Percentiles rank a stretch among this genome's conserved stretches.
Conservation (phyloP, 1,284 basidiomycete genomes). For the Ceratobasidium sp. region DNA sequence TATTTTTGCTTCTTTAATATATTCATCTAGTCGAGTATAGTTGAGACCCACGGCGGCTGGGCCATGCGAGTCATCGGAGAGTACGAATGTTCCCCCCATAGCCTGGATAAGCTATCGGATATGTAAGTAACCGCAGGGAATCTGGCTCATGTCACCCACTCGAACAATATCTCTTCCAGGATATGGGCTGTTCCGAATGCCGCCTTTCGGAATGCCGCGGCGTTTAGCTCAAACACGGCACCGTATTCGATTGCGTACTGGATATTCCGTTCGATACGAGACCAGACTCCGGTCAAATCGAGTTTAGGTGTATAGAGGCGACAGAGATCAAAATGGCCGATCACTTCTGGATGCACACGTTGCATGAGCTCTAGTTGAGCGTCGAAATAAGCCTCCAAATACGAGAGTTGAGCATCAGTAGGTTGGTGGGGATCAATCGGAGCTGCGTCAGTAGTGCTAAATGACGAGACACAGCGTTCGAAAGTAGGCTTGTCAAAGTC, state of each 20-base stretch:
- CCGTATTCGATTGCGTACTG: constrained; percentile 79
- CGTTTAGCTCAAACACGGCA: constrained; percentile 92
- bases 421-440: constrained; percentile 43
- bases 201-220: constrained; percentile 90
- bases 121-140: neutral
- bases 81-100: constrained; percentile 74
- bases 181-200: constrained; percentile 88
- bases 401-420: constrained; percentile 51
- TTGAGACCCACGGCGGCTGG: constrained; percentile 88
- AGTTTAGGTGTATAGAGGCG: constrained; percentile 76
- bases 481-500: constrained; percentile 87
- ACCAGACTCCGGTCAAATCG: constrained; percentile 62
- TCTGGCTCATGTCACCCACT: constrained; percentile 58
- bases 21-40: constrained; percentile 72
- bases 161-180: constrained; percentile 79
- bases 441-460: constrained; percentile 39
- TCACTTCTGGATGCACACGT: constrained; percentile 81
- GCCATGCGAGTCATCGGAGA: constrained; percentile 97
- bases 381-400: constrained; percentile 82
- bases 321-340: constrained; percentile 94
- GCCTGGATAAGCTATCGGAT: constrained; percentile 71
- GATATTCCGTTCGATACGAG: constrained; percentile 79
- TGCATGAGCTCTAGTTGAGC: constrained; percentile 75
- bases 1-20: constrained; percentile 70
- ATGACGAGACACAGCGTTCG: constrained; percentile 58